These are phyloP conservation scores for Globisporangium radiosum DNA, from an alignment of 352 stramenopile species.

Conservation along the genomic window DNA sequence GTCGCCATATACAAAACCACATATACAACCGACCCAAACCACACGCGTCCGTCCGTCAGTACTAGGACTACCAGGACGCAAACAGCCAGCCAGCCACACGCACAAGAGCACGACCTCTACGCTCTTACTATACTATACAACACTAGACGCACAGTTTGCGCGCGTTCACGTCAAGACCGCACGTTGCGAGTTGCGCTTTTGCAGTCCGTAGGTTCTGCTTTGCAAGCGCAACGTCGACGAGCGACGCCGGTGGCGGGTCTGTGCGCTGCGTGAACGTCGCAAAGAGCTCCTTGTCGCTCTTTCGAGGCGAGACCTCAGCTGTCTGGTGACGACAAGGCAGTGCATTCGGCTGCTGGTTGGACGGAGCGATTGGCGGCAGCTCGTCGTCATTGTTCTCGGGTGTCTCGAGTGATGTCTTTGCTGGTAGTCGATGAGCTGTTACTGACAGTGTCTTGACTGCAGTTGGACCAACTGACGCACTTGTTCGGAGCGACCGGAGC, in stretches of 20 bases:
- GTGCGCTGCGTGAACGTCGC: conserved; percentile 35
- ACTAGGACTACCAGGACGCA: too few relatives aligned
- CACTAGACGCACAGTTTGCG: conserved; percentile 37
- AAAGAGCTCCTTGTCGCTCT: conserved; percentile 50
- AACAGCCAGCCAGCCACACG: too few relatives aligned
- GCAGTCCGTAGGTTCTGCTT: conserved; percentile 52
- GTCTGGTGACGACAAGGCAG: not conserved
- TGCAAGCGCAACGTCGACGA: conserved; percentile 49
- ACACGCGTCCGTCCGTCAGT: too few relatives aligned
- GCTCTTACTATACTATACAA: too few relatives aligned
- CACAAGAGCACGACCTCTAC: too few relatives aligned
- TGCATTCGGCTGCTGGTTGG: conserved; percentile 2
- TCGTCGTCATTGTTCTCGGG: not conserved
- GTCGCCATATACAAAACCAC: not conserved
- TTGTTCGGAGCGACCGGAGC: conserved; percentile 30
- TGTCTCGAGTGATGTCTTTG: conserved; percentile 1
- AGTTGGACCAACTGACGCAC: conserved; percentile 10
- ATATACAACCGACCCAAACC: conserved; percentile 9
- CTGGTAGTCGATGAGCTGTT: not conserved
- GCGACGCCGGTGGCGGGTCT: conserved; percentile 28
- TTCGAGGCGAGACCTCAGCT: too few relatives aligned
- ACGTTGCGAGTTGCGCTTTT: conserved; percentile 22
- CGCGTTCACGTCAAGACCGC: conserved; percentile 46
- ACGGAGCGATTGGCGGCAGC: conserved; percentile 2
- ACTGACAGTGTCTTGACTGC: not conserved